These are phyloP conservation scores for Stemphylium lycopersici DNA, from an alignment of 2,329 filamentous ascomycete genomes.

Conservation along the genomic window DNA sequence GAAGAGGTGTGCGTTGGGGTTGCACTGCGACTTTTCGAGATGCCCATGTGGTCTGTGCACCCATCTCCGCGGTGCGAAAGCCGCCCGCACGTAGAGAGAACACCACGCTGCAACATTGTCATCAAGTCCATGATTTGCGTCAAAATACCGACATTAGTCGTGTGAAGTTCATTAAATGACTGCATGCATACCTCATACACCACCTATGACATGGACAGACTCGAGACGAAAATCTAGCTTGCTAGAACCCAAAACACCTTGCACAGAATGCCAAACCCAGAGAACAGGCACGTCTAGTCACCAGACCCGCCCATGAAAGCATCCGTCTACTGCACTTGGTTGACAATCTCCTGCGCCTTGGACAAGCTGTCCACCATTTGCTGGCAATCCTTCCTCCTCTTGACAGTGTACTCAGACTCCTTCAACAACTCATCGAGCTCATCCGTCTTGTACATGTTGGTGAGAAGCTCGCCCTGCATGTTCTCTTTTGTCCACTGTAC, in stretches of 20 bases:
- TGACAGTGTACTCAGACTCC: slow-evolving; percentile 96
- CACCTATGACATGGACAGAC: slow-evolving; percentile 17
- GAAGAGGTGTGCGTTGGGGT: slow-evolving; percentile 12
- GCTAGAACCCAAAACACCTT: slow-evolving; percentile 25
- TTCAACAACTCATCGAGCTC: slow-evolving; percentile 93
- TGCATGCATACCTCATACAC: slow-evolving; percentile 12
- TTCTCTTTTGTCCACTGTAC: slow-evolving; percentile 97
- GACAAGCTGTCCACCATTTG: slow-evolving; percentile 96
- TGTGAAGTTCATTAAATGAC: background rate
- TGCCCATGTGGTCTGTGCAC: slow-evolving; percentile 19
- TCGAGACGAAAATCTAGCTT: slow-evolving; percentile 23
- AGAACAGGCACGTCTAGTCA: slow-evolving; percentile 18
- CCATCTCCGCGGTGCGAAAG: slow-evolving; percentile 2
- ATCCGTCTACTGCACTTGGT: slow-evolving; percentile 61
- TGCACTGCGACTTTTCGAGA: slow-evolving; percentile 37
- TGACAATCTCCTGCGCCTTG: slow-evolving; percentile 94
- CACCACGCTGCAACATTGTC: background rate
- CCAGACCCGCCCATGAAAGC: slow-evolving; percentile 5
- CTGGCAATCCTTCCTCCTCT: slow-evolving; percentile 95
- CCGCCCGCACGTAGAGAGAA: background rate
- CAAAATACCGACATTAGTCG: background rate
- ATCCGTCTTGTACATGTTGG: slow-evolving; percentile 94
- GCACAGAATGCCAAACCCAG: slow-evolving; percentile 26
- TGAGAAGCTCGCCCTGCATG: slow-evolving; percentile 95
- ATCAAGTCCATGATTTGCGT: background rate